A percentile compares a stretch with the other conserved stretches of the same genome.
Conservation (phyloP, 1,284 basidiomycete genomes). For the Agroathelia rolfsii region DNA sequence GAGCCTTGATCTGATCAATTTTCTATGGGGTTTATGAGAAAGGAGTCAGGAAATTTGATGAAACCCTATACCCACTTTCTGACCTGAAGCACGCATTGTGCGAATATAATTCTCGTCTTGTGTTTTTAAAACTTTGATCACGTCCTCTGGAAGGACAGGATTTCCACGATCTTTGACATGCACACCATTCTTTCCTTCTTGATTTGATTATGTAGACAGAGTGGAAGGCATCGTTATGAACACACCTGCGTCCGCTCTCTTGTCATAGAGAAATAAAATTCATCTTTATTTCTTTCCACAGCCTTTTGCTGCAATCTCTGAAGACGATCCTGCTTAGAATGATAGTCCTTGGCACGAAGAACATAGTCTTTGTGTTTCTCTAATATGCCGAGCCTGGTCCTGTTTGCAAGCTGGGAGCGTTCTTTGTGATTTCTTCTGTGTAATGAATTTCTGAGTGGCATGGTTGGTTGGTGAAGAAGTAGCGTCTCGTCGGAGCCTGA, state of each 20-base stretch:
- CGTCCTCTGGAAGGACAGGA: constrained; percentile 70
- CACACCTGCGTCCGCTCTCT: constrained; percentile 66
- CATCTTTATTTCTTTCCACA: constrained; percentile 91
- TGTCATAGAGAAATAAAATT: constrained; percentile 98
- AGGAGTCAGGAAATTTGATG: background rate
- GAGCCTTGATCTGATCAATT: constrained; percentile 69
- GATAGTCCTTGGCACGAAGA: constrained; percentile 90
- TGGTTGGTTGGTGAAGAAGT: no score
- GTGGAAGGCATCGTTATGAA: background rate
- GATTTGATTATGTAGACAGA: no score
- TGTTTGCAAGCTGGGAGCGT: constrained; percentile 81
- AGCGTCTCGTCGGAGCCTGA: no score
- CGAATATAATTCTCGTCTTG: constrained; percentile 95
- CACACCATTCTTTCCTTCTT: constrained; percentile 54
- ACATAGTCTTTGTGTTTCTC: constrained; percentile 99
- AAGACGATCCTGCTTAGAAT: constrained; percentile 87
- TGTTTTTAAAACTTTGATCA: constrained; percentile 91
- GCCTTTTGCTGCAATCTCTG: constrained; percentile 84
- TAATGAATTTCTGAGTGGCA: constrained; percentile 71
- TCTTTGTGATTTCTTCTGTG: constrained; percentile 94
- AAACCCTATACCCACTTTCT: constrained; percentile 58
- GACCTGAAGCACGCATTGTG: constrained; percentile 68
- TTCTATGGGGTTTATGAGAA: constrained; percentile 37
- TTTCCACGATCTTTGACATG: constrained; percentile 83
- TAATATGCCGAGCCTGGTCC: constrained; percentile 78